Conservation (phyloP, 768 basidiomycete species). For the Rhizopogon vesiculosus region DNA sequence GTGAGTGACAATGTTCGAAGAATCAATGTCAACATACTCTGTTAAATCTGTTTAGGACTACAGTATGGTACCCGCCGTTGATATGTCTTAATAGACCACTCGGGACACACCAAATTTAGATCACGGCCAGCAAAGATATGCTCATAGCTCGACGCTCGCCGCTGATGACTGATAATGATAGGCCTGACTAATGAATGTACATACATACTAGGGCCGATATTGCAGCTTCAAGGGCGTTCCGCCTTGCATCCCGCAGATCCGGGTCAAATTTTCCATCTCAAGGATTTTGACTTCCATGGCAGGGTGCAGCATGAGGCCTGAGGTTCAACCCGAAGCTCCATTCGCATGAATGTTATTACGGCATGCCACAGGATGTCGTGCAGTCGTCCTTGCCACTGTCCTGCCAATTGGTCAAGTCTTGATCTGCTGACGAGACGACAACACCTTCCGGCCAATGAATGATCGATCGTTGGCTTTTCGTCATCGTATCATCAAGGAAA, state of each 20-base stretch:
- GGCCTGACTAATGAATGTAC: background rate
- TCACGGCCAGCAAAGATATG: too few relatives aligned
- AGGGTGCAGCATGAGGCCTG: background rate
- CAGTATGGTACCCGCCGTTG: background rate
- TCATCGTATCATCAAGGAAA: background rate
- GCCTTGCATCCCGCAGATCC: background rate
- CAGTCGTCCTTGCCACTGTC: background rate
- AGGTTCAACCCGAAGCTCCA: background rate
- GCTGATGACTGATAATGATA: background rate
- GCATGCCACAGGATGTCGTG: background rate
- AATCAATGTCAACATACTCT: background rate
- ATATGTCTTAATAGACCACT: background rate
- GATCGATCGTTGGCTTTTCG: background rate
- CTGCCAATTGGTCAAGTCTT: background rate
- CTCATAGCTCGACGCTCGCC: background rate
- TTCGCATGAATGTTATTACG: background rate
- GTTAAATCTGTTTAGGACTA: background rate
- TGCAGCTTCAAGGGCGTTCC: background rate
- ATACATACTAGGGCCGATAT: too few relatives aligned
- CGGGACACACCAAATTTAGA: background rate
- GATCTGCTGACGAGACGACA: background rate
- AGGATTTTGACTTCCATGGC: background rate
- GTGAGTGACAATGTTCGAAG: background rate
- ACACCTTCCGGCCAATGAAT: background rate
- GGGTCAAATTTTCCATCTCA: background rate